These are phyloP conservation scores for Dipteronia dyeriana DNA, from an alignment of 345 rosid genomes.

Conservation along the genomic window DNA sequence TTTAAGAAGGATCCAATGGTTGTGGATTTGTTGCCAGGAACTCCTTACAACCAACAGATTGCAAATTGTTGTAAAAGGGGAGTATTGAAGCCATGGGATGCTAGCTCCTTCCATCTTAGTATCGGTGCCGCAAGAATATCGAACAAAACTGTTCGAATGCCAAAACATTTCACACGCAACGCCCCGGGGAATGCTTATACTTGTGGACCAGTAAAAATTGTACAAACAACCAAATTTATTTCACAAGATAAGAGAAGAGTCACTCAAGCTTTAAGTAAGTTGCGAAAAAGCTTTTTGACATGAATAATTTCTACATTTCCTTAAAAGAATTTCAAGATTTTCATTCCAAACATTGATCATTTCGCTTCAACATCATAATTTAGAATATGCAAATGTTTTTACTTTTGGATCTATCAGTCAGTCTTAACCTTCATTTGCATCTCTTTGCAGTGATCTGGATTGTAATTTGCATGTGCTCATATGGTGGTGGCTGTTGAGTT, in stretches of 20 bases:
- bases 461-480: background rate
- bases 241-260: background rate
- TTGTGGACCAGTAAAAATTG: background rate
- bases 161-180: background rate
- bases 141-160: background rate
- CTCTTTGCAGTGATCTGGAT: background rate
- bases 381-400: too few relatives aligned
- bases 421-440: background rate
- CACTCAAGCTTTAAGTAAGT: background rate
- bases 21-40: conserved; percentile 85
- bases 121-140: background rate
- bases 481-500: too few relatives aligned
- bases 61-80: conserved; percentile 97
- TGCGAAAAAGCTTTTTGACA: too few relatives aligned
- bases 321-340: too few relatives aligned
- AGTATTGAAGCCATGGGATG: conserved; percentile 23
- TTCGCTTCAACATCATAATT: too few relatives aligned
- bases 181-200: background rate
- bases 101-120: background rate
- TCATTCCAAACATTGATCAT: too few relatives aligned
- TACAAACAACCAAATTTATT: background rate
- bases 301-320: too few relatives aligned
- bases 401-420: too few relatives aligned
- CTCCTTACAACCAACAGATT: conserved; percentile 82
- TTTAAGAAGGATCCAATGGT: conserved; percentile 81